Evolutionary conservation across 345 rosid genomes (phyloP).

Genomic region (Alliaria petiolata): DNA sequence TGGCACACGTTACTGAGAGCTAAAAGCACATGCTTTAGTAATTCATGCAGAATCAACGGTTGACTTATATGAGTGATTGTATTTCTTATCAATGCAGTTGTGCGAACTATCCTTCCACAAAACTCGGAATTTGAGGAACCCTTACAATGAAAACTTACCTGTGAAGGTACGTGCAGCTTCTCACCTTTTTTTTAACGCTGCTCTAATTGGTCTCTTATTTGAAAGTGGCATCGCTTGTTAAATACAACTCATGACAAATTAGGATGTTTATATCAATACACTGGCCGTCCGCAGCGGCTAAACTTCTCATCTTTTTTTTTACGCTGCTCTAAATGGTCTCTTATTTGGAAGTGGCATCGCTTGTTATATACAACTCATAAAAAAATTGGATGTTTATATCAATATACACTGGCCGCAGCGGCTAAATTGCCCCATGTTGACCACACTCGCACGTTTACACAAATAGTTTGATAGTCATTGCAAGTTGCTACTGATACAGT

Average conservation of each 20-base stretch:
- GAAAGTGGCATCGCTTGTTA: background rate
- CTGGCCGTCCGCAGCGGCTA: background rate
- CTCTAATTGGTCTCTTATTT: slow-evolving; percentile 1
- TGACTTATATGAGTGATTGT: slow-evolving; percentile 21
- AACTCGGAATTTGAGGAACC: slow-evolving; percentile 91
- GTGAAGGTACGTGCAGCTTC: slow-evolving; percentile 67
- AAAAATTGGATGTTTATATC: too few relatives aligned
- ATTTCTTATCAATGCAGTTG: slow-evolving; percentile 52
- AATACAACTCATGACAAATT: background rate
- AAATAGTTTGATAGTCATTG: background rate
- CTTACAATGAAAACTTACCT: slow-evolving; percentile 94
- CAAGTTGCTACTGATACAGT: slow-evolving; percentile 9
- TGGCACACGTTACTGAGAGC: background rate
- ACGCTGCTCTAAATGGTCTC: too few relatives aligned
- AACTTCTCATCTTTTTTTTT: too few relatives aligned
- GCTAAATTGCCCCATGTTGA: slow-evolving; percentile 1
- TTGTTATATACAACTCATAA: too few relatives aligned
- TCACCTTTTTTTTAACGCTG: background rate
- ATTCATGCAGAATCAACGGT: background rate
- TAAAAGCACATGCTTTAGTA: background rate
- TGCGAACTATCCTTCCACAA: slow-evolving; percentile 95
- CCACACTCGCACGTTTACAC: background rate
- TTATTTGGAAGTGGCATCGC: too few relatives aligned
- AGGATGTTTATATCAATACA: background rate
- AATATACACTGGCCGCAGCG: too few relatives aligned